Base-by-base conservation (phyloP, 441 rosid species). In the Monsonia emarginata region DNA sequence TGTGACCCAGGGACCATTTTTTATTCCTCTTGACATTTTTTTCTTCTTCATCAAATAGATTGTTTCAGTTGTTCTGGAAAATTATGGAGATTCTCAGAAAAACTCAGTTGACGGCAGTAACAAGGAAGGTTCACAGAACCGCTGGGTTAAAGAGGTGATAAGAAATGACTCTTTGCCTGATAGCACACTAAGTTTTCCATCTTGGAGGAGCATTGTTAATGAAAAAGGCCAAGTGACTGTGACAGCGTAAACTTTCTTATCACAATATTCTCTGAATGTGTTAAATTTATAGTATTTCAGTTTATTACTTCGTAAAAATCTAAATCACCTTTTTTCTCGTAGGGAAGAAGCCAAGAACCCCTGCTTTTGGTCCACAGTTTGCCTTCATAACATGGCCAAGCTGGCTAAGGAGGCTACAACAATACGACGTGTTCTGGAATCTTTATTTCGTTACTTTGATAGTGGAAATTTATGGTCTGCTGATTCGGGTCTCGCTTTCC, bases 331-430 rank as follows among this genome's bases (percentile, higher is more conserved):
- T 9, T 56, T 48, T 30, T 74, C 65, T 60, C 48, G 44, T 79
- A 87, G 97, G 81, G 93, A 86, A 78, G 71, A 78, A 65, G 83
- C 87, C 52, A 84, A 76, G 83, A 80, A 79, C 79, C 98, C 97
- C 50, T 83, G 85, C 64, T 85, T 86, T 78, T 93, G 97, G 98
- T 85, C 98, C 30, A 82, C 83, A 76, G 83, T 82, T 77, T 85
- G 94, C 81, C 81, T 93, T 61, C 72, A 75, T 62, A 90, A 88
- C 69, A 88, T 93, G 76, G 97, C 96, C 66, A 75, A 79, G 70
- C 72, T 90, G 77, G 93, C 97, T 16, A 90, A 86, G 72, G 98
- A 90, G 84, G 85, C 89, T 61, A 82, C 96, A 40, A 90, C 95
- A 19, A 84, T 93, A 61, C 83, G 97, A 3, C 96, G 97, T 62